Evolutionary conservation across 495 filamentous ascomycete genomes (phyloP).

Genomic region (Podospora pseudopauciseta): DNA sequence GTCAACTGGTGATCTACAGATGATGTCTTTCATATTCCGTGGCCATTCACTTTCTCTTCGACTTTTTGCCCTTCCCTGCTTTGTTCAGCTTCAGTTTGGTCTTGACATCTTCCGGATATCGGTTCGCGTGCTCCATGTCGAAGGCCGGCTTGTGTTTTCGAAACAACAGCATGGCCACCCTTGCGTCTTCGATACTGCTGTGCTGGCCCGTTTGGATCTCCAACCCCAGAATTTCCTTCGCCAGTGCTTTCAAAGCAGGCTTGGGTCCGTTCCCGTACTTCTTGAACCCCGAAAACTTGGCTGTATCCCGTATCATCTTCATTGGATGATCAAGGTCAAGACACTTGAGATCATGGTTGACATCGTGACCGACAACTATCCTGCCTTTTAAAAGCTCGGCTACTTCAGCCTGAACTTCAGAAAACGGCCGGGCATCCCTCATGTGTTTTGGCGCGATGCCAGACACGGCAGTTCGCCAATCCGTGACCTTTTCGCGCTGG

Average conservation of each 20-base stretch:
- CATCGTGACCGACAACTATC: constrained; percentile 84
- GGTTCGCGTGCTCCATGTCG: constrained; percentile 69
- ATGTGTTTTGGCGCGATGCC: constrained; percentile 74
- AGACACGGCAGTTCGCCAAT: constrained; percentile 83
- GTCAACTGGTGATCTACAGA: not conserved
- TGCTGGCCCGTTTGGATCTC: constrained; percentile 77
- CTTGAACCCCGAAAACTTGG: constrained; percentile 67
- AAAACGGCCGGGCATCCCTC: constrained; percentile 61
- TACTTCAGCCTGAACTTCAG: constrained; percentile 69
- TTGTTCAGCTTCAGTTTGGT: constrained; percentile 39
- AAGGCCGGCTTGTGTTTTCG: constrained; percentile 75
- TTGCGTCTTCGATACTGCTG: constrained; percentile 76
- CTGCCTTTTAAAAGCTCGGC: constrained; percentile 66
- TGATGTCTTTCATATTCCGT: not conserved
- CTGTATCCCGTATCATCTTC: constrained; percentile 78
- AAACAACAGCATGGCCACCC: constrained; percentile 84
- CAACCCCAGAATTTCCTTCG: constrained; percentile 70
- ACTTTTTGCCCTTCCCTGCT: constrained; percentile 28
- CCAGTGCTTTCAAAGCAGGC: constrained; percentile 71
- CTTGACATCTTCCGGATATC: constrained; percentile 50
- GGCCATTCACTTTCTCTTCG: constrained; percentile 14
- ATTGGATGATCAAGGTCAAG: constrained; percentile 72
- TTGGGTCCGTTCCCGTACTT: constrained; percentile 72
- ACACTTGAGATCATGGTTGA: constrained; percentile 78
- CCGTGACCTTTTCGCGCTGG: constrained; percentile 70